Conservation (phyloP, 2,329 filamentous ascomycete species). For the Thielaviopsis ethacetica region DNA sequence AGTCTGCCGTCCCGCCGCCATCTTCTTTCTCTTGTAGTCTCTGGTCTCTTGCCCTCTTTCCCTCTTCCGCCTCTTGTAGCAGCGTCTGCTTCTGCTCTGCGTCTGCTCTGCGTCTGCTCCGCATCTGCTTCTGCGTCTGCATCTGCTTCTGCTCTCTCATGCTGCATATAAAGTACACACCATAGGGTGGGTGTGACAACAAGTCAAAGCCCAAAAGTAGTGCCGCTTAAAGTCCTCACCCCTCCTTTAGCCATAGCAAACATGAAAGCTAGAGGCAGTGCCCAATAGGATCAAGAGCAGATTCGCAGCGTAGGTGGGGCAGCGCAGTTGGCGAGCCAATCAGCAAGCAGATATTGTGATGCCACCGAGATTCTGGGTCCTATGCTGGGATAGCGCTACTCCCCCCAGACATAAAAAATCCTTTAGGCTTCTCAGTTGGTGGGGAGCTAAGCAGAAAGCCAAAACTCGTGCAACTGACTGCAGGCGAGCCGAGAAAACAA, state of each 20-base stretch:
- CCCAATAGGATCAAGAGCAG: conserved; percentile 1
- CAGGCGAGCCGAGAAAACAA: neutral
- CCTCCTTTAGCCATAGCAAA: neutral
- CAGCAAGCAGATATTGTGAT: neutral
- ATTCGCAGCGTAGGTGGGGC: neutral
- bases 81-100: neutral
- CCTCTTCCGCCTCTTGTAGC: neutral
- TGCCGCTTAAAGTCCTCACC: neutral
- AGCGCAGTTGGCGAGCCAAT: neutral
- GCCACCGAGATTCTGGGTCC: conserved; percentile 1
- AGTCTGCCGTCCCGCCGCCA: too few relatives aligned
- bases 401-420: neutral
- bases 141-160: neutral
- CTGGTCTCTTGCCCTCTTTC: neutral
- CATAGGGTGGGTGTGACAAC: neutral
- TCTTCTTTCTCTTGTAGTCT: neutral
- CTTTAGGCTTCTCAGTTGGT: conserved; percentile 1
- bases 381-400: neutral
- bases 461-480: conserved; percentile 2
- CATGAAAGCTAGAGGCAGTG: neutral
- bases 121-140: neutral
- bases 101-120: neutral
- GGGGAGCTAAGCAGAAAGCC: neutral
- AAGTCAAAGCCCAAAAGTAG: neutral
- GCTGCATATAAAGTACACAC: neutral